These are phyloP conservation scores for Multifurca ochricompacta DNA, from an alignment of 768 basidiomycete species.

Conservation along the genomic window DNA sequence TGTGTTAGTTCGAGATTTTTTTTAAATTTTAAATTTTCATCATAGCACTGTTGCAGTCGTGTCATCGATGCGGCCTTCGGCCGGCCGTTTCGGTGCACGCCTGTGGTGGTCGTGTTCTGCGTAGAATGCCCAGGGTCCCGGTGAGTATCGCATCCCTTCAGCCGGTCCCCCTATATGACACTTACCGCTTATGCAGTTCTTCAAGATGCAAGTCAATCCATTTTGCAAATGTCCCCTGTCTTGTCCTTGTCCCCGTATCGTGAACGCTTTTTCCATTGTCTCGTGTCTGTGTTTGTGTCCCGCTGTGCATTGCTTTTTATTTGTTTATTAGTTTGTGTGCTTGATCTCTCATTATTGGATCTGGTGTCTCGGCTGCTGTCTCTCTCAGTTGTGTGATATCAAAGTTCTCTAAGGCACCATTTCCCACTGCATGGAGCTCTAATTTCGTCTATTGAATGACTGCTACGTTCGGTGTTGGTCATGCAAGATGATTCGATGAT, in stretches of 20 bases:
- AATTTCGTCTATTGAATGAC: no score
- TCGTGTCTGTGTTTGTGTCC: background rate
- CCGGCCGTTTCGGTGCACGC: slow-evolving; percentile 1
- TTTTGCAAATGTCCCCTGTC: background rate
- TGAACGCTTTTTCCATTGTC: background rate
- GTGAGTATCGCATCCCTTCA: background rate
- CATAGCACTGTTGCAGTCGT: slow-evolving; percentile 4
- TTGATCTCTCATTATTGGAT: background rate
- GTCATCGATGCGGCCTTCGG: slow-evolving; percentile 2
- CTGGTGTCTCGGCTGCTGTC: background rate
- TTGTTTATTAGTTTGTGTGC: background rate
- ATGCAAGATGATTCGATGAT: no score
- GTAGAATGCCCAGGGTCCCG: background rate
- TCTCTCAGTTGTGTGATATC: background rate
- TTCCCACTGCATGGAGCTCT: no score
- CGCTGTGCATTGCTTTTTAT: background rate
- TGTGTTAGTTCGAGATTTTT: background rate
- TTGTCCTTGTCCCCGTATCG: background rate
- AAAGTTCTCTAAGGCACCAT: background rate
- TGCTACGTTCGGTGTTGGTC: no score
- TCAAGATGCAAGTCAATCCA: slow-evolving; percentile 4
- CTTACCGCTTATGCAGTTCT: background rate
- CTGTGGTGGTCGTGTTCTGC: slow-evolving; percentile 3
- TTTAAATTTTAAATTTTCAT: no score
- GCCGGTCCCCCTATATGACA: no score